phyloP scores from a whole-genome alignment of 2,329 filamentous ascomycete species.

The Chaetomiaceae sp. region DNA sequence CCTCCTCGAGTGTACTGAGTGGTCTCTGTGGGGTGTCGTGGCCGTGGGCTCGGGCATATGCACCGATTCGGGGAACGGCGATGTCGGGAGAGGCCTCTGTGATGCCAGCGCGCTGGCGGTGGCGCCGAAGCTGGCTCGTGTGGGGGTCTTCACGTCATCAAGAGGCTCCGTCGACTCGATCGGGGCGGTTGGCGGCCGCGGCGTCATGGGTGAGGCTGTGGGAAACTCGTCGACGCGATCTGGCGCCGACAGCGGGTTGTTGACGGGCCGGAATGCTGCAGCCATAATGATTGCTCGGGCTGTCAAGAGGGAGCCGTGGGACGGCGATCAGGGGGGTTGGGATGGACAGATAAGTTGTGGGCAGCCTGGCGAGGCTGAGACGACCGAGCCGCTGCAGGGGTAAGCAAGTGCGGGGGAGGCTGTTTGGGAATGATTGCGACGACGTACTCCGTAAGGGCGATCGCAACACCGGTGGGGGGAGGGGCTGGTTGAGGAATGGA shows the following conservation, averaged over 20 bases:
- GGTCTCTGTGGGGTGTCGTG: conserved; percentile 42
- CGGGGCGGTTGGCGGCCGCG: conserved; percentile 32
- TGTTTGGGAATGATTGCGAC: conserved; percentile 28
- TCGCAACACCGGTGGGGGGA: conserved; percentile 6
- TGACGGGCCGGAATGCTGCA: conserved; percentile 56
- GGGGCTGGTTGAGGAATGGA: conserved; percentile 2
- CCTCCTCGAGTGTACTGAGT: conserved; percentile 55
- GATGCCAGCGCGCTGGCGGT: conserved; percentile 33
- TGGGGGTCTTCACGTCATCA: conserved; percentile 56
- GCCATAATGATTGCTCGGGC: conserved; percentile 34
- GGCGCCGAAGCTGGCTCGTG: conserved; percentile 48
- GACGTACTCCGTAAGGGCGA: conserved; percentile 18
- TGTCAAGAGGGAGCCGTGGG: conserved; percentile 14
- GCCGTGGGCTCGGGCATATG: conserved; percentile 41
- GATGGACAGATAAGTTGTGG: conserved; percentile 23
- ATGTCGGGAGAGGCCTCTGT: conserved; percentile 50
- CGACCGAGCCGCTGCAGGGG: conserved; percentile 27
- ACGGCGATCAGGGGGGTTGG: conserved; percentile 9
- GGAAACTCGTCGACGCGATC: conserved; percentile 44
- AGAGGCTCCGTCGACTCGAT: conserved; percentile 23
- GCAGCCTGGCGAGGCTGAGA: conserved; percentile 28
- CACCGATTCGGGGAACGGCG: conserved; percentile 45
- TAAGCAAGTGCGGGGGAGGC: conserved; percentile 27
- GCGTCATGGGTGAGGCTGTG: conserved; percentile 36
- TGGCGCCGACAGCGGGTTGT: conserved; percentile 44